Evolutionary conservation across 305 asterid species (phyloP).

Genomic region (Solanum chacoense): DNA sequence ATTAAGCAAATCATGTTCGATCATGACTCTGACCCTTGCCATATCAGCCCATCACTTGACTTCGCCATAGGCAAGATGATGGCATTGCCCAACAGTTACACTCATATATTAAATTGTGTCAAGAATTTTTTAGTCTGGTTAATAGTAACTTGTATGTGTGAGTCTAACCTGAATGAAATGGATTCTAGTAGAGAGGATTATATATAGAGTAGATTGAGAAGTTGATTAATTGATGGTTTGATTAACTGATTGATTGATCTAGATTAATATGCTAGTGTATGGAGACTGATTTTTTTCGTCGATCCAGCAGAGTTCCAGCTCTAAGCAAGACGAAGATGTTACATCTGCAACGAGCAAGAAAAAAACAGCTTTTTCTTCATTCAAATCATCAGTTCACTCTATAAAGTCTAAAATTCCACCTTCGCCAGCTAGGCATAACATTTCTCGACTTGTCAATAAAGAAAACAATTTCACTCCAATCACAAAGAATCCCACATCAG

Average conservation of each 20-base stretch:
- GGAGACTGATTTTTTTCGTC: background rate
- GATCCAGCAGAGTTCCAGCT: conserved; percentile 17
- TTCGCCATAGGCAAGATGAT: background rate
- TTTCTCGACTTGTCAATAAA: conserved; percentile 33
- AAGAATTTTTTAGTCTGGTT: background rate
- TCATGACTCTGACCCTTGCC: background rate
- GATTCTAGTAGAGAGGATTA: background rate
- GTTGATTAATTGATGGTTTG: background rate
- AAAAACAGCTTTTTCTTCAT: conserved; percentile 21
- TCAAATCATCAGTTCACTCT: conserved; percentile 26
- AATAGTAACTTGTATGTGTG: background rate
- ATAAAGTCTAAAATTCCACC: conserved; percentile 32
- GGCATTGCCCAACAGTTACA: background rate
- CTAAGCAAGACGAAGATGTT: conserved; percentile 4
- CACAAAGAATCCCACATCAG: conserved; percentile 8
- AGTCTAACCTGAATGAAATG: background rate
- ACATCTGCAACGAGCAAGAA: conserved; percentile 27
- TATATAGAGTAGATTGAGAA: background rate
- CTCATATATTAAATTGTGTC: background rate
- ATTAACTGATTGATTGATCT: background rate
- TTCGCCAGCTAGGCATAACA: conserved; percentile 35
- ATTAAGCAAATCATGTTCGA: background rate
- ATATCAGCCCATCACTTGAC: background rate
- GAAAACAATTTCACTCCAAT: conserved; percentile 20
- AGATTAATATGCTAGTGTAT: background rate